phyloP scores from a whole-genome alignment of 2,329 filamentous ascomycete species.

The Sporothrix pseudoabietina region DNA sequence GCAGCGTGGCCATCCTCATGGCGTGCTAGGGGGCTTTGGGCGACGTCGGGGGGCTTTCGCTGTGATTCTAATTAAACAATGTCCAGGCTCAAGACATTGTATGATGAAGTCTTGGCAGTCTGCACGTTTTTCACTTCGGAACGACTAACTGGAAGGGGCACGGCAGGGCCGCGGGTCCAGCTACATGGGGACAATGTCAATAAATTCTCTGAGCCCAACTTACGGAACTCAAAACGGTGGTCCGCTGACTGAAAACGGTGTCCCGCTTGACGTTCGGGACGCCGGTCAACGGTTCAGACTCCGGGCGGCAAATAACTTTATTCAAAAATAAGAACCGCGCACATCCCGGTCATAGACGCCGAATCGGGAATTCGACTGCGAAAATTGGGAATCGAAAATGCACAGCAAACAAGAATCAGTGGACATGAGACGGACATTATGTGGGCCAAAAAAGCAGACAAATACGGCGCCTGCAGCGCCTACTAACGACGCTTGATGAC shows the following conservation, averaged over 20 bases:
- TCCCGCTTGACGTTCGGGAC: neutral
- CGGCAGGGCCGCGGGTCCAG: neutral
- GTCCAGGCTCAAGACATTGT: neutral
- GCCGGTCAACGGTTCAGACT: neutral
- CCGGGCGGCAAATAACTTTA: neutral
- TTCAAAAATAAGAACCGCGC: neutral
- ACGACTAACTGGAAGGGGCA: neutral
- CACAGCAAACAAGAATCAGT: neutral
- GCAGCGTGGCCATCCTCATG: neutral
- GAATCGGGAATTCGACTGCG: neutral
- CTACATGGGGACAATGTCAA: neutral
- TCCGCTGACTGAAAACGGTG: neutral
- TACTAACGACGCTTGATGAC: neutral
- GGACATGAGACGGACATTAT: constrained; percentile 2
- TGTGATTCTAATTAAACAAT: no score
- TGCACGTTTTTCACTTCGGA: neutral
- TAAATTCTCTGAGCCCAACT: no score
- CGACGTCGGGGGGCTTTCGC: neutral
- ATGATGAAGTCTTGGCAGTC: neutral
- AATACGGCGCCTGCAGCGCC: neutral
- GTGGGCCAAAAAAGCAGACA: neutral
- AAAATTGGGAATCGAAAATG: neutral
- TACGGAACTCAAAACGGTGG: neutral
- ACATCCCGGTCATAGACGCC: neutral
- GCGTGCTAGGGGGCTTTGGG: constrained; percentile 1